Evolutionary conservation across 306 rosid genomes (phyloP), one percentile per base, ranked within the genome.

Genomic region (Castanea crenata): DNA sequence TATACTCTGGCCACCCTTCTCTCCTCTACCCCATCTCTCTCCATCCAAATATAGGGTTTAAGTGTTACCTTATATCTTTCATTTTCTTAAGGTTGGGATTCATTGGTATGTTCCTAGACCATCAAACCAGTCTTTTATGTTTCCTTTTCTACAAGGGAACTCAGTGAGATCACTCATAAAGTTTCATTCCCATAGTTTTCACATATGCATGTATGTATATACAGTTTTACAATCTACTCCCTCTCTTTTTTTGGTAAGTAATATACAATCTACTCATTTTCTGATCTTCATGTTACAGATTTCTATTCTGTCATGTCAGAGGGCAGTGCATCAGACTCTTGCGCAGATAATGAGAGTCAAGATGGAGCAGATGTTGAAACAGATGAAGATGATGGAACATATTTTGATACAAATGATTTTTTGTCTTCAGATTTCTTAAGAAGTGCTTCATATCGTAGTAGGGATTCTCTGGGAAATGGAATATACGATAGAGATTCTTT

Each of bases 301-400:
- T 95, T 95, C 86, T 95, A 95, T 79, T 95, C 97, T 13, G 98
- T 95, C 68, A 82, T 95, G 95, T 95, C 98, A 11, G 98, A 91
- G 87, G 99, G 98, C 58, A 95, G 96, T 79, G 98, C 83, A 57
- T 84, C 94, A 35, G 98, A 93, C 84, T 91, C 92, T 35, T 97
- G 90, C 67, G 96, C 87, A 5, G 98, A 95, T 76, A 93, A 95
- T 86, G 98, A 90, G 82, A 95, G 99, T 84, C 99, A 93, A 68
- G 97, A 95, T 80, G 99, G 97, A 73, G 96, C 83, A 72, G 99
- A 92, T 74, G 89, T 85, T 77, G 99, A 95, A 84, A 89, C 93
- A 69, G 99, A 95, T 82, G 98, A 91, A 34, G 99, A 93, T 21
- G 98, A 91, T 76, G 91, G 98, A 74, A 80, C 88, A 61, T 95